Evolutionary conservation across 2,329 filamentous ascomycete species (phyloP), one percentile per base, ranked within the genome.

Genomic region (Fusarium nanum): DNA sequence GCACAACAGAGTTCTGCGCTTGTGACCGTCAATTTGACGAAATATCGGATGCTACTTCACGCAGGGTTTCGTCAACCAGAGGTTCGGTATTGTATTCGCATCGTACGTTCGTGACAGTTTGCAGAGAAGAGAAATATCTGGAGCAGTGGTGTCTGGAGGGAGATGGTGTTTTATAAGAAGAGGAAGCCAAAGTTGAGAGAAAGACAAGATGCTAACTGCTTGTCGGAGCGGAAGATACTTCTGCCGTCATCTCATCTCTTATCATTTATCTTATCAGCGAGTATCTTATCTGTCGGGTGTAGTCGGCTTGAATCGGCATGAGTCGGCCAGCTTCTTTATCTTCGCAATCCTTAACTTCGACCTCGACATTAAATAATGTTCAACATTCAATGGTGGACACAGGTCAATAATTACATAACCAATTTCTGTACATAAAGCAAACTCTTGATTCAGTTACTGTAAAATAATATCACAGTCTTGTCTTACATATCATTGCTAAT

Each of bases 401-500:
- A 27, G 27, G 27, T 27, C 10, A 27, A 27, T 27, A 25, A 25
- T 25, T 8, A 10, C 25, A 25, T 8, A 9, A 25, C 25, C 25
- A 25, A 27, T 10, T 18, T 37, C 32, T 37, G 3, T 18, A 18
- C 8, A 18, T 16, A 2, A 6, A 10, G 9, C 18, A 9, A 34
- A 5, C 4, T 18, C 18, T 11, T 4, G 5, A 6, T n/a, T 10
- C 3, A 11, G 9, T n/a, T 11, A 6, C 6, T 6, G 2, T 37
- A 4, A 11, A 6, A 11, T 4, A 3, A 0, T 6, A n/a, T 10
- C 4, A n/a, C 18, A n/a, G 10, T 37, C 4, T 12, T 12, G 5
- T 4, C 34, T 37, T 4, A 6, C 4, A 7, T 37, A 6, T n/a
- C 3, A 11, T n/a, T 7, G 18, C 18, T 37, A n/a, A 4, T n/a